A percentile compares a stretch with the other conserved stretches of the same genome.
Conservation (phyloP, 2,329 filamentous ascomycete species). For the Xylariaceae sp. region DNA sequence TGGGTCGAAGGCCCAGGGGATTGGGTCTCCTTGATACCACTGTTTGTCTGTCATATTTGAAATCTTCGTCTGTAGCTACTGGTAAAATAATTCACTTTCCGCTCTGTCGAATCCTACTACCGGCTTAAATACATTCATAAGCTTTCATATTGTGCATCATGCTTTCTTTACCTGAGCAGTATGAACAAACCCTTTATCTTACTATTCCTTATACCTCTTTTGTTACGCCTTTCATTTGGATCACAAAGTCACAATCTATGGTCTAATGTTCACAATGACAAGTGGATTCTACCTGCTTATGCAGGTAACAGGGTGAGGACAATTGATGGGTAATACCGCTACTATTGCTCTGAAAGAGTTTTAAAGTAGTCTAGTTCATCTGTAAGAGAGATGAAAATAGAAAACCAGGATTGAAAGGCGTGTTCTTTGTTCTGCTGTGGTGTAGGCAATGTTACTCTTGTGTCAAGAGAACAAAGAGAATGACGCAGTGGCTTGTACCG, state of each 20-base stretch:
- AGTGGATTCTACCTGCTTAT: too few species aligned
- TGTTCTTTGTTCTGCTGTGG: background rate
- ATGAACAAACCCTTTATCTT: background rate
- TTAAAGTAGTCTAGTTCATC: too few species aligned
- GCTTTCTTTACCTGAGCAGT: background rate
- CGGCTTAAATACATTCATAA: too few species aligned
- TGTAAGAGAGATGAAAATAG: too few species aligned
- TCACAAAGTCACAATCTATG: constrained; percentile 1
- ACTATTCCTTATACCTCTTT: background rate
- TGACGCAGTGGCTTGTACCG: background rate
- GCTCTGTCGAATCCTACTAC: too few species aligned
- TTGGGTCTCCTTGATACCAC: constrained; percentile 12
- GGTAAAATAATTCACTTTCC: too few species aligned
- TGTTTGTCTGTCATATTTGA: background rate
- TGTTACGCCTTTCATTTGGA: background rate
- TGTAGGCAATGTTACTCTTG: background rate
- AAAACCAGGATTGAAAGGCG: too few species aligned
- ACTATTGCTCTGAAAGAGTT: too few species aligned
- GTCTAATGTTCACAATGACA: background rate
- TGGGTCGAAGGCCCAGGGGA: constrained; percentile 17
- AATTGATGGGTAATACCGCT: too few species aligned
- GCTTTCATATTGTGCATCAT: background rate
- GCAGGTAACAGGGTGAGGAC: too few species aligned
- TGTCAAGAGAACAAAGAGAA: constrained; percentile 1
- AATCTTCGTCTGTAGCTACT: constrained; percentile 9